phyloP scores from a whole-genome alignment of 768 basidiomycete genomes.

The Macrolepiota fuliginosa region DNA sequence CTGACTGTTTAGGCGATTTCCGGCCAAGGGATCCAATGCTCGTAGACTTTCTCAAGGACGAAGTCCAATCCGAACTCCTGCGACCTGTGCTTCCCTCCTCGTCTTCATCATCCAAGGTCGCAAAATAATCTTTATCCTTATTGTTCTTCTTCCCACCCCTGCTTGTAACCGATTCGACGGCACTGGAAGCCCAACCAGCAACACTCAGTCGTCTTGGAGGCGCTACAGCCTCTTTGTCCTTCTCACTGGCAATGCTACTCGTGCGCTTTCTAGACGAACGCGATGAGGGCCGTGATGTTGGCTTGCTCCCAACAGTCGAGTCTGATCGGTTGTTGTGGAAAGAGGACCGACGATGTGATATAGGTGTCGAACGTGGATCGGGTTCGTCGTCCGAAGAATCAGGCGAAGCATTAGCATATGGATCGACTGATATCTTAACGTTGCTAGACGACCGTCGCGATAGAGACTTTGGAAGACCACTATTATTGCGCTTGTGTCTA shows the following conservation, averaged over 20 bases:
- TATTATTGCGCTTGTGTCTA: neutral
- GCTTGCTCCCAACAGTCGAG: slow-evolving; percentile 35
- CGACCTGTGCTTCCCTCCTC: slow-evolving; percentile 22
- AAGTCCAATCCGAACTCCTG: slow-evolving; percentile 19
- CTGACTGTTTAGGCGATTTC: neutral
- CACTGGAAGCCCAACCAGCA: slow-evolving; percentile 66
- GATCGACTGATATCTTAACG: slow-evolving; percentile 8
- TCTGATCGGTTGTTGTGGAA: slow-evolving; percentile 33
- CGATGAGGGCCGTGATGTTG: slow-evolving; percentile 53
- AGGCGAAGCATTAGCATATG: slow-evolving; percentile 16
- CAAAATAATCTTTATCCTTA: slow-evolving; percentile 58
- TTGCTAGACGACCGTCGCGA: slow-evolving; percentile 4
- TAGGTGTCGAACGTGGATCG: slow-evolving; percentile 9
- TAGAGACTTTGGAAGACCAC: neutral
- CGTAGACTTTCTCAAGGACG: slow-evolving; percentile 23
- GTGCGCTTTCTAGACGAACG: slow-evolving; percentile 65
- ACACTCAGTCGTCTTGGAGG: slow-evolving; percentile 42
- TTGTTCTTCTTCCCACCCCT: slow-evolving; percentile 40
- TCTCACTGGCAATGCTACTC: slow-evolving; percentile 40
- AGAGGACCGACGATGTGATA: slow-evolving; percentile 26
- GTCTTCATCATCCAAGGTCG: slow-evolving; percentile 49
- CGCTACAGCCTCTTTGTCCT: slow-evolving; percentile 31
- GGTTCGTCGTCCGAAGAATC: slow-evolving; percentile 37
- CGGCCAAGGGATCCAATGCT: slow-evolving; percentile 21
- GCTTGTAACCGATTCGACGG: slow-evolving; percentile 59